Conservation (phyloP, 2,329 filamentous ascomycete genomes). For the Hymenoscyphus repandus region DNA sequence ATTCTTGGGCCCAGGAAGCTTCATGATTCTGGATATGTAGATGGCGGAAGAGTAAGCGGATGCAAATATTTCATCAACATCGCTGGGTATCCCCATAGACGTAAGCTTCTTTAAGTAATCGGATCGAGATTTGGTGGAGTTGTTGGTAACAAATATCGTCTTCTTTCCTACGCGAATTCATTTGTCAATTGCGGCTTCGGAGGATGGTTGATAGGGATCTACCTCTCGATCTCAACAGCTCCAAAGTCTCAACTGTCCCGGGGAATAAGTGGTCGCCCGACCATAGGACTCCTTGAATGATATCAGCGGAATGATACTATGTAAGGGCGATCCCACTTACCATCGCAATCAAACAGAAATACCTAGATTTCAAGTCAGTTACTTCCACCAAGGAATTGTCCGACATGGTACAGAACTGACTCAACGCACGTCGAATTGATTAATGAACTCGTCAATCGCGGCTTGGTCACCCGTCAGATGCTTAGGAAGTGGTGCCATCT, state of each 20-base stretch:
- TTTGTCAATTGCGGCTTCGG: not conserved
- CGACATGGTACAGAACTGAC: constrained; percentile 21
- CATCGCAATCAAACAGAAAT: constrained; percentile 96
- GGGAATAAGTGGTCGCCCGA: constrained; percentile 88
- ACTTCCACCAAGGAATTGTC: constrained; percentile 3
- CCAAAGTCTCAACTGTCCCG: constrained; percentile 77
- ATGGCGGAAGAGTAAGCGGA: constrained; percentile 88
- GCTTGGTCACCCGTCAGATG: constrained; percentile 75
- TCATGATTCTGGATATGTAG: constrained; percentile 90
- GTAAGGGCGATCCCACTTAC: constrained; percentile 43
- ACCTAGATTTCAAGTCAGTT: constrained; percentile 47
- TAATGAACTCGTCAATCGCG: constrained; percentile 77
- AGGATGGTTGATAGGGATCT: not conserved
- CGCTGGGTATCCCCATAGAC: constrained; percentile 70
- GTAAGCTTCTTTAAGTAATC: constrained; percentile 94
- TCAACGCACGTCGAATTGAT: constrained; percentile 80
- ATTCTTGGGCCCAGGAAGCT: constrained; percentile 70
- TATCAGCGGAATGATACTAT: constrained; percentile 13
- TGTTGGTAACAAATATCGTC: constrained; percentile 96
- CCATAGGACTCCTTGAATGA: constrained; percentile 77
- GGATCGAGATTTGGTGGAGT: constrained; percentile 90
- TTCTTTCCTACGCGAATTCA: constrained; percentile 63
- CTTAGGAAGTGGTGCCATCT: constrained; percentile 35
- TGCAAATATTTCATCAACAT: constrained; percentile 88
- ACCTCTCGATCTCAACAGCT: constrained; percentile 75